These are phyloP conservation scores for Pigoraptor vietnamica DNA, from an alignment of 78 protist species.

Conservation along the genomic window DNA sequence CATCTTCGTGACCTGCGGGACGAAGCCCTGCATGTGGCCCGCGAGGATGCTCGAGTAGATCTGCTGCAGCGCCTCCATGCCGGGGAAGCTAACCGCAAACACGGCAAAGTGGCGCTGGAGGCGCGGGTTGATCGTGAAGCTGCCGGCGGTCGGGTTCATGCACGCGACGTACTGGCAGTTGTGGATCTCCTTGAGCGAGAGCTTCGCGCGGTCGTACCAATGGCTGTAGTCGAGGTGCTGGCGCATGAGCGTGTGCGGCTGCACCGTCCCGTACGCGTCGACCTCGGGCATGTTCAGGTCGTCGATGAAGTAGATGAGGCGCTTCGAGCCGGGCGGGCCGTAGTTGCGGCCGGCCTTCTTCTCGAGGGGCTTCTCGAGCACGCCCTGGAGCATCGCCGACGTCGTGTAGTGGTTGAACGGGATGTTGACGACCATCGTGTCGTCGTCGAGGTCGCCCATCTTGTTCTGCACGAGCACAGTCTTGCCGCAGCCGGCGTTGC, in stretches of 20 bases:
- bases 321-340: conserved; percentile 71
- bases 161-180: conserved; percentile 53
- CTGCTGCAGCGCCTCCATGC: not conserved
- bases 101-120: conserved; percentile 75
- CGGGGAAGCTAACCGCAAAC: conserved; percentile 60
- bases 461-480: conserved; percentile 31
- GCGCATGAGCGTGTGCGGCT: conserved; percentile 68
- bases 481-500: conserved; percentile 84
- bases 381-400: conserved; percentile 37
- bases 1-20: not conserved
- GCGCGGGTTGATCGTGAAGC: conserved; percentile 68
- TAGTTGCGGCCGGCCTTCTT: conserved; percentile 67
- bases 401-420: conserved; percentile 74
- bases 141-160: conserved; percentile 88
- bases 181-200: conserved; percentile 7
- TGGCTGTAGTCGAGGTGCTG: conserved; percentile 74
- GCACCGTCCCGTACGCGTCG: conserved; percentile 85
- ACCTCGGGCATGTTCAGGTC: conserved; percentile 84
- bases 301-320: conserved; percentile 64
- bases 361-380: conserved; percentile 66
- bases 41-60: conserved; percentile 38
- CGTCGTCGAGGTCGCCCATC: conserved; percentile 23
- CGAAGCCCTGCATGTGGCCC: conserved; percentile 31
- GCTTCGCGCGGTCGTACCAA: conserved; percentile 64
- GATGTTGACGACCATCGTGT: not conserved